phyloP scores from a whole-genome alignment of 441 rosid genomes.

The Pelargonium citronellum region DNA sequence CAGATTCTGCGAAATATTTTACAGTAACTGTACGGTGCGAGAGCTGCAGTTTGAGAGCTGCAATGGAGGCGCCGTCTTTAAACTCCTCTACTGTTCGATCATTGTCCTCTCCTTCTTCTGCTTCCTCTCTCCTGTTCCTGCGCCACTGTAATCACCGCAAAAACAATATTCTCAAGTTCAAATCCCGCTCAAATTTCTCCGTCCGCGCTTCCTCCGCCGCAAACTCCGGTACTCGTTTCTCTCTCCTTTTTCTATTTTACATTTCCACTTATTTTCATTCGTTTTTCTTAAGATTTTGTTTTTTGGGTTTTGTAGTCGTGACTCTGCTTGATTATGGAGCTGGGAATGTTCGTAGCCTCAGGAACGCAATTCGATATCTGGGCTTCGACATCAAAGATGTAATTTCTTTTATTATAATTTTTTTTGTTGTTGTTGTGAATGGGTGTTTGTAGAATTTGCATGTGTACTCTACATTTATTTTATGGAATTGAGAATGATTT shows the following conservation, averaged over 20 bases:
- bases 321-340: constrained; percentile 95
- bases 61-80: constrained; percentile 29
- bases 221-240: constrained; percentile 35
- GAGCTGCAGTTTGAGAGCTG: neutral
- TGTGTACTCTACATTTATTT: neutral
- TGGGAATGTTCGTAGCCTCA: constrained; percentile 83
- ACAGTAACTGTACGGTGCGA: neutral
- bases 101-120: neutral
- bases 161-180: constrained; percentile 30
- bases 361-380: constrained; percentile 75
- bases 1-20: neutral
- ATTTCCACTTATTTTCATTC: neutral
- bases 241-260: neutral
- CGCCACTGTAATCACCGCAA: constrained; percentile 21
- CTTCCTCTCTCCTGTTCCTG: constrained; percentile 21
- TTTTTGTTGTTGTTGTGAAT: neutral
- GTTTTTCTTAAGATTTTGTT: neutral
- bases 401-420: neutral
- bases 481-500: neutral
- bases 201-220: constrained; percentile 46
- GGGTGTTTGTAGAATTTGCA: neutral
- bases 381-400: constrained; percentile 84
- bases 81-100: constrained; percentile 15
- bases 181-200: constrained; percentile 30
- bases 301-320: constrained; percentile 41